phyloP scores from a whole-genome alignment of 495 filamentous ascomycete species.

The Annulohypoxylon stygium region DNA sequence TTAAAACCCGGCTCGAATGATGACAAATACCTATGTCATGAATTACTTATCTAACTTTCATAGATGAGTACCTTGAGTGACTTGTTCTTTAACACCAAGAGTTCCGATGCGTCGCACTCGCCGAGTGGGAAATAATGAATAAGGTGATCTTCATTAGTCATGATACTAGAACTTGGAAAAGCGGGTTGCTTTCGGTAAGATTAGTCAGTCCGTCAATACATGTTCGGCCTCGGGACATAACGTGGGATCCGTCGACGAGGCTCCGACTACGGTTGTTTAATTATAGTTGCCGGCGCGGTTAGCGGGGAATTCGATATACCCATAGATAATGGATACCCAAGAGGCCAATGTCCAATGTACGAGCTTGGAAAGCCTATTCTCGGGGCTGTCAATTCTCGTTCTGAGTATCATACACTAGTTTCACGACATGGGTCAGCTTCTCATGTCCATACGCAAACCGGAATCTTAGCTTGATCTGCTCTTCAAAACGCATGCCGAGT shows the following conservation, averaged over 20 bases:
- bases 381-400: neutral
- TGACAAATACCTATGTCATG: no score
- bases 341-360: neutral
- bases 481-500: neutral
- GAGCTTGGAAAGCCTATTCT: neutral
- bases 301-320: neutral
- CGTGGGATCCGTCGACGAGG: neutral
- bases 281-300: slow-evolving; percentile 4
- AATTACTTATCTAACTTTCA: no score
- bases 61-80: no score
- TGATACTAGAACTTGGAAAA: no score
- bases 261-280: neutral
- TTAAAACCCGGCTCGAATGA: no score
- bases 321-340: neutral
- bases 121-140: no score
- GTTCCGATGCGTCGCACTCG: no score
- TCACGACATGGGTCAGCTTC: neutral
- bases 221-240: neutral
- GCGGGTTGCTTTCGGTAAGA: neutral
- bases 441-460: neutral
- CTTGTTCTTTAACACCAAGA: no score
- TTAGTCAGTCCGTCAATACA: neutral
- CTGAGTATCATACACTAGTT: neutral
- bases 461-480: neutral
- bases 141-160: no score